Conservation (phyloP, 345 rosid species). For the Stellera chamaejasme region DNA sequence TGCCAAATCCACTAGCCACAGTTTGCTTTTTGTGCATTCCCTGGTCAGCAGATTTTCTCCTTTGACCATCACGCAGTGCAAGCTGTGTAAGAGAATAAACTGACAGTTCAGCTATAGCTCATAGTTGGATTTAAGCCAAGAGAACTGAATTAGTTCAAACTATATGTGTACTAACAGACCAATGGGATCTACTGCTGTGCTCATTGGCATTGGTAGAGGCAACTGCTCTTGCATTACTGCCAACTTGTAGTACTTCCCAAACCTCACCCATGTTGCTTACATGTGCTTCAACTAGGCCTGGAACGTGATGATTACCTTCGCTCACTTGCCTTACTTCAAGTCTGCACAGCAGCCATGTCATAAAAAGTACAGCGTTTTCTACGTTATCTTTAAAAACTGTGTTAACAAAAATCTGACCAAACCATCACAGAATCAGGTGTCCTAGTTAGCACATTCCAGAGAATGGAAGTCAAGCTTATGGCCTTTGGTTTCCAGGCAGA, state of each 20-base stretch:
- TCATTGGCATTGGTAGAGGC: slow-evolving; percentile 91
- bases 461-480: too few species aligned
- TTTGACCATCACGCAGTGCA: slow-evolving; percentile 85
- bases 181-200: slow-evolving; percentile 96
- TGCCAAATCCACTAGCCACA: slow-evolving; percentile 97
- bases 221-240: slow-evolving; percentile 84
- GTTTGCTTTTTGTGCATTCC: slow-evolving; percentile 84
- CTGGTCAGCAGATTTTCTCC: slow-evolving; percentile 84
- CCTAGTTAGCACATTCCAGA: too few species aligned
- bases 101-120: slow-evolving; percentile 6
- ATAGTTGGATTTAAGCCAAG: not conserved
- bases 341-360: slow-evolving; percentile 30
- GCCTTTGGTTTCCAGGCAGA: too few species aligned
- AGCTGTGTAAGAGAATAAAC: slow-evolving; percentile 30
- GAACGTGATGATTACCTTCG: slow-evolving; percentile 83
- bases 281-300: slow-evolving; percentile 81
- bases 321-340: slow-evolving; percentile 71
- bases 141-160: not conserved
- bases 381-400: too few species aligned
- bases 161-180: slow-evolving; percentile 32
- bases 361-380: too few species aligned
- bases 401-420: too few species aligned
- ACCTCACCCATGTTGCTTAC: slow-evolving; percentile 75
- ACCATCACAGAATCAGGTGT: too few species aligned
- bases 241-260: slow-evolving; percentile 89